These are phyloP conservation scores for Astragalus glycyphyllos DNA, from an alignment of 306 rosid species.

Conservation along the genomic window DNA sequence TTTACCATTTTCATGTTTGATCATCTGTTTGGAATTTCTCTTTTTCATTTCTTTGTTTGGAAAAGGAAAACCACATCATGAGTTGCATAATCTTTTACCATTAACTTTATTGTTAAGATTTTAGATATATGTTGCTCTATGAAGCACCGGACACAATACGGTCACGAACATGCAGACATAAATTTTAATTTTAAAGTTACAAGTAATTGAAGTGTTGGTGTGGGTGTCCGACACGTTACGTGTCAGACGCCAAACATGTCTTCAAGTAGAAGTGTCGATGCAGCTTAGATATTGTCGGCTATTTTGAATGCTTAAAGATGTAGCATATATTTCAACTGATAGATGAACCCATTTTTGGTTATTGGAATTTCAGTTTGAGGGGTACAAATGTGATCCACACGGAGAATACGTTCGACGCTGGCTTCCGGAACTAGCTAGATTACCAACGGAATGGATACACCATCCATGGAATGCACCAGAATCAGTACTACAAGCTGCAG, in stretches of 20 bases:
- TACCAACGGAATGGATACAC: constrained; percentile 96
- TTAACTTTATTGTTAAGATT: no score
- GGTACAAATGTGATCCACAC: constrained; percentile 81
- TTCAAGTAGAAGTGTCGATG: no score
- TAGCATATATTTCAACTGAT: constrained; percentile 21
- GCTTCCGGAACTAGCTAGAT: constrained; percentile 92
- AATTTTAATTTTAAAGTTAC: no score
- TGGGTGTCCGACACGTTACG: no score
- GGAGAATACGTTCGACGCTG: constrained; percentile 95
- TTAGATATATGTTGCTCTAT: no score
- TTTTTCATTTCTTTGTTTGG: background rate
- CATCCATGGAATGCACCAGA: constrained; percentile 98
- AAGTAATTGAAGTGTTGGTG: no score
- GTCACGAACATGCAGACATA: no score
- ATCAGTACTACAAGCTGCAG: constrained; percentile 87
- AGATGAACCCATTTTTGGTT: constrained; percentile 29
- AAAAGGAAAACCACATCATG: constrained; percentile 14
- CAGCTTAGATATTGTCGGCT: no score
- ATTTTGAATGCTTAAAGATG: constrained; percentile 40
- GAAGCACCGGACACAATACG: no score
- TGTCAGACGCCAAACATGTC: no score
- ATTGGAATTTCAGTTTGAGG: constrained; percentile 71
- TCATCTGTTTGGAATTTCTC: constrained; percentile 9
- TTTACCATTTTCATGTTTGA: constrained; percentile 15
- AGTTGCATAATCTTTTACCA: constrained; percentile 10